These are phyloP conservation scores for Russula dissimulans DNA, from an alignment of 768 basidiomycete species.

Conservation along the genomic window DNA sequence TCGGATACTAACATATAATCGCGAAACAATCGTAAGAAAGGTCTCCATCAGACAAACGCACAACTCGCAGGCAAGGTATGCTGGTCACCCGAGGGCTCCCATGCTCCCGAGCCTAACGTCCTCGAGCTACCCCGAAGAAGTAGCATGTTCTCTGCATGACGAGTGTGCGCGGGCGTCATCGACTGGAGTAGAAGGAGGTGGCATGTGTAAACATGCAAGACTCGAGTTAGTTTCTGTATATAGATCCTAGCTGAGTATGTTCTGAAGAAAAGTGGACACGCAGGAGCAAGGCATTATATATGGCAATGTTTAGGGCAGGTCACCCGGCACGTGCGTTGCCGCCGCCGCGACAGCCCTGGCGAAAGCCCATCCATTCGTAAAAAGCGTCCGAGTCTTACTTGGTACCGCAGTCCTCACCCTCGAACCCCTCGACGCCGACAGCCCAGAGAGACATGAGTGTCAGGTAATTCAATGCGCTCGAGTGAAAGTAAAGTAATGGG, in stretches of 20 bases:
- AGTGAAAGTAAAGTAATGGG: too few relatives aligned
- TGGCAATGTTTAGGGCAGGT: slow-evolving; percentile 7
- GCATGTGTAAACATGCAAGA: slow-evolving; percentile 39
- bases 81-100: slow-evolving; percentile 22
- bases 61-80: slow-evolving; percentile 30
- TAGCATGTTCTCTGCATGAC: slow-evolving; percentile 34
- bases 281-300: slow-evolving; percentile 5
- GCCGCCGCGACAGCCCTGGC: too few relatives aligned
- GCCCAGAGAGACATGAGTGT: too few relatives aligned
- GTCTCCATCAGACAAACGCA: slow-evolving; percentile 35
- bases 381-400: too few relatives aligned
- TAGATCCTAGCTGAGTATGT: slow-evolving; percentile 37
- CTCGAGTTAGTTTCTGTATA: slow-evolving; percentile 37
- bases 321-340: not conserved
- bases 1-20: too few relatives aligned
- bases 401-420: too few relatives aligned
- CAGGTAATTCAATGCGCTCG: too few relatives aligned
- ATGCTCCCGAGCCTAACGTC: slow-evolving; percentile 29
- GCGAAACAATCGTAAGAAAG: not conserved
- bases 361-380: too few relatives aligned
- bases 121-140: slow-evolving; percentile 26
- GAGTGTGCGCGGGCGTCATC: slow-evolving; percentile 32
- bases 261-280: slow-evolving; percentile 26
- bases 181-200: slow-evolving; percentile 34
- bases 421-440: too few relatives aligned